These are phyloP conservation scores for Pseudisothecium myosuroides DNA, from an alignment of 225 moss, liverwort and hornwort genomes.

Conservation along the genomic window DNA sequence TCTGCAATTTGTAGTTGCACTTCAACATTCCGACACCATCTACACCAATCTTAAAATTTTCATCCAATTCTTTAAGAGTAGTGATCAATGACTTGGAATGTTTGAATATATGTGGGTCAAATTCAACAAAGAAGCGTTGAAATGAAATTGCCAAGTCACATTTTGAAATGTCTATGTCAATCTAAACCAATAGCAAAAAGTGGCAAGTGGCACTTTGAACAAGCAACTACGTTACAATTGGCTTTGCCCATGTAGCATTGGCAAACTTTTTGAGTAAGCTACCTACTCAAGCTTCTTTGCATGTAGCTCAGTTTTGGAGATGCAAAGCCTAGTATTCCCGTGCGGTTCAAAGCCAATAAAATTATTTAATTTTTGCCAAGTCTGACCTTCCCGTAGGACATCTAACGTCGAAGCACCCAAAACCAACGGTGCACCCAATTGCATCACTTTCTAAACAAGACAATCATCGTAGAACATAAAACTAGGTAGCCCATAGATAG, in stretches of 20 bases:
- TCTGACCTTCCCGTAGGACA: neutral
- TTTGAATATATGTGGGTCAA: neutral
- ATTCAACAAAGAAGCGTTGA: neutral
- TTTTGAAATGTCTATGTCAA: neutral
- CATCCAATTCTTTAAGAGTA: neutral
- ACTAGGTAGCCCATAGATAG: too few relatives aligned
- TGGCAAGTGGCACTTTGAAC: neutral
- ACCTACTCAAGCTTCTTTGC: neutral
- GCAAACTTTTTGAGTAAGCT: neutral
- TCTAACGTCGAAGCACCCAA: too few relatives aligned
- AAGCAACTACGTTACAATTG: neutral
- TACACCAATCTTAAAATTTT: neutral
- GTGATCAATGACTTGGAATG: neutral
- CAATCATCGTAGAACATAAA: too few relatives aligned
- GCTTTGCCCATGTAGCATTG: neutral
- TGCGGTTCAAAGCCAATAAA: neutral
- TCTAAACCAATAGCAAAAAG: neutral
- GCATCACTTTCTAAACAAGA: too few relatives aligned
- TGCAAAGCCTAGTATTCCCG: too few relatives aligned
- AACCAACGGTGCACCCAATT: too few relatives aligned
- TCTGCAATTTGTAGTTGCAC: neutral
- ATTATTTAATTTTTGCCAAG: neutral
- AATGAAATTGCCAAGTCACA: neutral
- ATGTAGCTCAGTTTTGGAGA: too few relatives aligned
- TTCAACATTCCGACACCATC: neutral